Evolutionary conservation across 2,329 filamentous ascomycete genomes (phyloP).

Genomic region (Cercospora zeina): DNA sequence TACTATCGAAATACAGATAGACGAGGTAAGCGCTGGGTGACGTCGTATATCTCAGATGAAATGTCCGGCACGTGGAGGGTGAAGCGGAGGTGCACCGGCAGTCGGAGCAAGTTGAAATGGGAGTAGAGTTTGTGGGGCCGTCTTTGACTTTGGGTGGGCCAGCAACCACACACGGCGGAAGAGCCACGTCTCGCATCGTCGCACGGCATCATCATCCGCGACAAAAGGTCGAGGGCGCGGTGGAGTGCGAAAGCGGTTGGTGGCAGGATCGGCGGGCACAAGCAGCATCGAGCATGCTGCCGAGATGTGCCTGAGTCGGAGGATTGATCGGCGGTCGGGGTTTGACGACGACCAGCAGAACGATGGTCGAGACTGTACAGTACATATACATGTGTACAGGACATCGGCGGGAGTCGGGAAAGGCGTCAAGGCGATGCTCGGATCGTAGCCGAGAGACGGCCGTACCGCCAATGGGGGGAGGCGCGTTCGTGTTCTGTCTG

Average conservation of each 20-base stretch:
- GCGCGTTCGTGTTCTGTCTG: background rate
- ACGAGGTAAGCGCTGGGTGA: constrained; percentile 1
- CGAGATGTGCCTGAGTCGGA: constrained; percentile 10
- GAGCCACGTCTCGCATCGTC: background rate
- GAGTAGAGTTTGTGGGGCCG: background rate
- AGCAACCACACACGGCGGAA: too few species aligned
- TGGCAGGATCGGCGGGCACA: too few species aligned
- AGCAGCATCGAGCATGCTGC: background rate
- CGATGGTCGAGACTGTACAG: too few species aligned
- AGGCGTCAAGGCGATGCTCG: background rate
- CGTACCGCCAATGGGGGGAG: background rate
- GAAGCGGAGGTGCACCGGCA: background rate
- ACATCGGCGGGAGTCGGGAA: background rate
- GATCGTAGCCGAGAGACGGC: background rate
- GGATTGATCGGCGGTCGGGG: constrained; percentile 5
- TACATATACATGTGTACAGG: too few species aligned
- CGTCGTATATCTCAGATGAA: background rate
- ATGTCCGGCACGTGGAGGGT: background rate
- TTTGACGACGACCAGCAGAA: background rate
- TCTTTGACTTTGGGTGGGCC: too few species aligned
- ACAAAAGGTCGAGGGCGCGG: too few species aligned
- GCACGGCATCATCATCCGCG: too few species aligned
- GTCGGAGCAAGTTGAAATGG: background rate
- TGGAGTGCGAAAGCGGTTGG: background rate
- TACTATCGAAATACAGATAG: constrained; percentile 2